These are phyloP conservation scores for Coprinopsis strossmayeri DNA, from an alignment of 768 basidiomycete species.

Conservation along the genomic window DNA sequence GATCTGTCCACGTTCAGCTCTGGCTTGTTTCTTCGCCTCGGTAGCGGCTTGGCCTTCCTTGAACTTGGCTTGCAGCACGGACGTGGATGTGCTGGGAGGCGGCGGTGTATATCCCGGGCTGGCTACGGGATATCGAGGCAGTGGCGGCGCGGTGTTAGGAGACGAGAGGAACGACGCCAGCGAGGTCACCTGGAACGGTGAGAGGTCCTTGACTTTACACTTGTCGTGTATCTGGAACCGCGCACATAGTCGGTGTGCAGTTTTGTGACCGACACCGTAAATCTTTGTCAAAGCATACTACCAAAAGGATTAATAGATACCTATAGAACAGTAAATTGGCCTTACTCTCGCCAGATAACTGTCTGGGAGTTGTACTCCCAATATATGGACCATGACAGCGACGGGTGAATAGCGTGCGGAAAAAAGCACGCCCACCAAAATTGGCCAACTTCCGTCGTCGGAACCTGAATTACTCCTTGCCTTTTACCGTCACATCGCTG, in stretches of 20 bases:
- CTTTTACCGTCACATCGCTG: not conserved
- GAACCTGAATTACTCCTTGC: constrained; percentile 11
- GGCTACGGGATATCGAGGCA: constrained; percentile 65
- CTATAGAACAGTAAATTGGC: not conserved
- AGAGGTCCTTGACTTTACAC: constrained; percentile 74
- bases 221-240: constrained; percentile 88
- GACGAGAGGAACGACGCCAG: constrained; percentile 94
- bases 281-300: constrained; percentile 89
- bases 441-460: constrained; percentile 2
- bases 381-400: constrained; percentile 72
- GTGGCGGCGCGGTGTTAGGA: constrained; percentile 65
- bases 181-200: constrained; percentile 81
- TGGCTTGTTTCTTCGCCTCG: constrained; percentile 24
- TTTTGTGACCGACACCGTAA: constrained; percentile 79
- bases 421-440: constrained; percentile 5
- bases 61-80: constrained; percentile 35
- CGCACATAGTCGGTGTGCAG: constrained; percentile 78
- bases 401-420: constrained; percentile 5
- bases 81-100: constrained; percentile 32
- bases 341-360: constrained; percentile 69
- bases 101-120: constrained; percentile 42
- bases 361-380: constrained; percentile 80
- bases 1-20: constrained; percentile 18
- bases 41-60: constrained; percentile 20
- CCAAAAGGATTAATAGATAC: not conserved